Base-by-base conservation (phyloP, 139 green algal genomes). In the Yamagishiella unicocca region DNA sequence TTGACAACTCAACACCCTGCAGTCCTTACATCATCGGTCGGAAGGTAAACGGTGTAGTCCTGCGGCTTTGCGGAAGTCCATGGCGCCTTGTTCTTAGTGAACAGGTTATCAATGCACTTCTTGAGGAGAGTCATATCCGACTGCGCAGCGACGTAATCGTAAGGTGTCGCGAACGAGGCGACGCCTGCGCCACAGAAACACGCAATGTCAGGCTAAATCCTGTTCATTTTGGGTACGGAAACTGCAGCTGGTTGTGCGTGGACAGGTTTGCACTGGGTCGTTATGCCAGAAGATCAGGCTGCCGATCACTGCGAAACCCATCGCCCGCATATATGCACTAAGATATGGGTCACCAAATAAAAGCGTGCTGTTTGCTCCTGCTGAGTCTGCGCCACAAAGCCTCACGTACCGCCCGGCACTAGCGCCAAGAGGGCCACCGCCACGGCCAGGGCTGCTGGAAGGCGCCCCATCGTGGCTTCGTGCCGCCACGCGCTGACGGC, bases 401-500 rank as follows among this genome's bases (percentile, higher is more conserved):
- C 66, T 14, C 31, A 82, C 74, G 46, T 68, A 85, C 79, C 79
- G 12, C 40, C 58, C 14, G 77, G 77, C 58, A 73, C 37, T 27
- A 72, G 33, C 4, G 79, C 79, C 61, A 85, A 33, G 42, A 85
- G 79, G 40, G 61, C 79, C 61, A 75, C 61, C 40, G 61, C 79
- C 61, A 85, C 29, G 40, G 79, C 79, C 1, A 85, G 61, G 61
- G 40, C 58, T 43, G 58, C 79, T 76, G 79, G 10, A 27, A 85
- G 21, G 42, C 79, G 79, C 79, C 79, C 79, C 79, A 85, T 85
- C n/a, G 61, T 76, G 79, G 79, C 79, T 58, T 33, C 17, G 42
- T 64, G 79, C 79, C 79, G 79, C 79, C 79, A 46, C 45, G 77
- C 50, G 79, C 79, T 43, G 77, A 84, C 77, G 77, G 77, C 77